Evolutionary conservation across 768 basidiomycete genomes (phyloP).

Genomic region (Suillus lakei): DNA sequence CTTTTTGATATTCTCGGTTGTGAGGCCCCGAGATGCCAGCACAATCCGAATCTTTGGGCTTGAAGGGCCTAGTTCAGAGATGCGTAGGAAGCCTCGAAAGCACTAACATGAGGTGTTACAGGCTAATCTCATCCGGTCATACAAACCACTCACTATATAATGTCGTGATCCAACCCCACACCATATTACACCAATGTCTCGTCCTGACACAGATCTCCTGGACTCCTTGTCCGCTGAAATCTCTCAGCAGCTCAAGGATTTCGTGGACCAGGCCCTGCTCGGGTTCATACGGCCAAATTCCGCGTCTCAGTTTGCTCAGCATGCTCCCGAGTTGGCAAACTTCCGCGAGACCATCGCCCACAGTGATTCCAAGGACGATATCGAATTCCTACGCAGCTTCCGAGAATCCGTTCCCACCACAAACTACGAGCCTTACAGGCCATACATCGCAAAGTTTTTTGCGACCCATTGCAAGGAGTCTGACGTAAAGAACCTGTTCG

Average conservation of each 20-base stretch:
- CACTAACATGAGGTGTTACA: neutral
- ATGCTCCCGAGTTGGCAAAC: constrained; percentile 5
- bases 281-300: constrained; percentile 17
- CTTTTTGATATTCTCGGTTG: neutral
- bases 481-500: too few species aligned
- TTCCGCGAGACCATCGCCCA: constrained; percentile 17
- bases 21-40: neutral
- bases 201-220: neutral
- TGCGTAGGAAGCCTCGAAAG: too few species aligned
- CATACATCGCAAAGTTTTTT: too few species aligned
- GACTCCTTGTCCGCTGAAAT: too few species aligned
- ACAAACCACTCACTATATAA: neutral
- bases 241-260: neutral
- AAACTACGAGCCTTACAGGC: constrained; percentile 21
- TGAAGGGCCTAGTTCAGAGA: too few species aligned
- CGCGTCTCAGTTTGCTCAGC: constrained; percentile 12
- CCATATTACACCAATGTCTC: neutral
- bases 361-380: constrained; percentile 11
- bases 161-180: neutral
- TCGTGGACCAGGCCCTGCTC: constrained; percentile 4
- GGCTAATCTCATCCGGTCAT: neutral
- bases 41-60: neutral
- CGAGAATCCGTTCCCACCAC: constrained; percentile 14
- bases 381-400: constrained; percentile 15
- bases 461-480: too few species aligned